Evolutionary conservation across 1,284 basidiomycete species (phyloP).

Genomic region (Sphaerobolus stellatus): DNA sequence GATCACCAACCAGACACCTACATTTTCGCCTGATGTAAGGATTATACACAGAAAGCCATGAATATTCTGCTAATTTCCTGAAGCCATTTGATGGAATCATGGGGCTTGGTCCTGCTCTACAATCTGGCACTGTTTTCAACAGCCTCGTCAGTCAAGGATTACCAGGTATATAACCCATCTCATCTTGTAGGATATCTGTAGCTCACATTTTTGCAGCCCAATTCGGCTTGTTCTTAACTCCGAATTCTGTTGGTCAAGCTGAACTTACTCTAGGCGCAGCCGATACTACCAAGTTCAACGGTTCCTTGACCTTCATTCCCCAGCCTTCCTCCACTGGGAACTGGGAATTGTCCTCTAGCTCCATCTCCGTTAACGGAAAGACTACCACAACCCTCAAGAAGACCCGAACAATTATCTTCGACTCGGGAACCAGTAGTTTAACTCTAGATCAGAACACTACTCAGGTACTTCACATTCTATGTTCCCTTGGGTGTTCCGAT

Average conservation of each 20-base stretch:
- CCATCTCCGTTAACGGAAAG: slow-evolving; percentile 51
- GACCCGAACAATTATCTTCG: slow-evolving; percentile 49
- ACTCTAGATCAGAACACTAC: slow-evolving; percentile 48
- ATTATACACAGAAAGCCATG: neutral
- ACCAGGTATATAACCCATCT: slow-evolving; percentile 36
- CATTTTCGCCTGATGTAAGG: slow-evolving; percentile 47
- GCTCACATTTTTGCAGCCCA: slow-evolving; percentile 35
- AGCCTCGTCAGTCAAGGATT: slow-evolving; percentile 47
- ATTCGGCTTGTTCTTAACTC: slow-evolving; percentile 54
- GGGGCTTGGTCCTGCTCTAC: slow-evolving; percentile 13
- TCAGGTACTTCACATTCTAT: slow-evolving; percentile 33
- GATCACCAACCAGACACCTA: slow-evolving; percentile 50
- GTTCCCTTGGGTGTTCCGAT: slow-evolving; percentile 3
- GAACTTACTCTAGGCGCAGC: slow-evolving; percentile 55
- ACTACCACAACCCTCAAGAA: slow-evolving; percentile 43
- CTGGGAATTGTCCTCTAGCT: slow-evolving; percentile 50
- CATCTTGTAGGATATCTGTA: neutral
- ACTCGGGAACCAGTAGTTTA: slow-evolving; percentile 56
- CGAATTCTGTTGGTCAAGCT: slow-evolving; percentile 46
- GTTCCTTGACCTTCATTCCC: slow-evolving; percentile 45
- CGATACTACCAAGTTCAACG: slow-evolving; percentile 50
- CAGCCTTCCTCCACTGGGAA: slow-evolving; percentile 32
- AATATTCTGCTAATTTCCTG: neutral
- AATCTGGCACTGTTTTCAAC: slow-evolving; percentile 38
- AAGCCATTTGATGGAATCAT: slow-evolving; percentile 19